A percentile compares a stretch with the other conserved stretches of the same genome.
These are phyloP conservation scores for Pezicula radicicola DNA, from an alignment of 2,329 filamentous ascomycete species.

Conservation along the genomic window DNA sequence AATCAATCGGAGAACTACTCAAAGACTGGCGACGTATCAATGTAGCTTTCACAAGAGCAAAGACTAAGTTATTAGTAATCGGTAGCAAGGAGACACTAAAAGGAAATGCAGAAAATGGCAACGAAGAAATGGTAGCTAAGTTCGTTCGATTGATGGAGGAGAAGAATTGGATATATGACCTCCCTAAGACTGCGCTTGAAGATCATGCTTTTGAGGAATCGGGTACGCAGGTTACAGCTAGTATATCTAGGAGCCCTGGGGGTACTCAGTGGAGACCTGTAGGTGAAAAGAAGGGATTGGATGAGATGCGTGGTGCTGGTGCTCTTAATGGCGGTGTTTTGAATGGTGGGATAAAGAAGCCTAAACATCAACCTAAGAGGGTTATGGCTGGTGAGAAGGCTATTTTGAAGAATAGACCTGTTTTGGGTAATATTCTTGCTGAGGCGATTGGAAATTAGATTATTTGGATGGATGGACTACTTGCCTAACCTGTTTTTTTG, in stretches of 20 bases:
- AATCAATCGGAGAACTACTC: constrained; percentile 84
- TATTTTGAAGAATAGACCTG: constrained; percentile 62
- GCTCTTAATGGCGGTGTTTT: neutral
- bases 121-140: constrained; percentile 72
- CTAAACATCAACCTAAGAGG: constrained; percentile 40
- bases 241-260: constrained; percentile 5
- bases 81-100: constrained; percentile 78
- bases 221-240: constrained; percentile 42
- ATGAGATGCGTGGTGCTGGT: constrained; percentile 10
- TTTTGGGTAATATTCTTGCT: constrained; percentile 62
- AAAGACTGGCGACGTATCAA: constrained; percentile 93
- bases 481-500: neutral
- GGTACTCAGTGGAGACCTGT: constrained; percentile 11
- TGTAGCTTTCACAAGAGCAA: constrained; percentile 89
- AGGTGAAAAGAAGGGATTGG: constrained; percentile 12
- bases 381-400: constrained; percentile 57
- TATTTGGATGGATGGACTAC: neutral
- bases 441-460: constrained; percentile 35
- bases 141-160: constrained; percentile 77
- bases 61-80: constrained; percentile 85
- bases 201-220: constrained; percentile 62
- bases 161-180: constrained; percentile 75
- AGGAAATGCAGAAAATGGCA: constrained; percentile 54
- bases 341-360: neutral
- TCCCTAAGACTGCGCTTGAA: constrained; percentile 62